Conservation (phyloP, 1,284 basidiomycete genomes). For the Hemileia vastatrix region DNA sequence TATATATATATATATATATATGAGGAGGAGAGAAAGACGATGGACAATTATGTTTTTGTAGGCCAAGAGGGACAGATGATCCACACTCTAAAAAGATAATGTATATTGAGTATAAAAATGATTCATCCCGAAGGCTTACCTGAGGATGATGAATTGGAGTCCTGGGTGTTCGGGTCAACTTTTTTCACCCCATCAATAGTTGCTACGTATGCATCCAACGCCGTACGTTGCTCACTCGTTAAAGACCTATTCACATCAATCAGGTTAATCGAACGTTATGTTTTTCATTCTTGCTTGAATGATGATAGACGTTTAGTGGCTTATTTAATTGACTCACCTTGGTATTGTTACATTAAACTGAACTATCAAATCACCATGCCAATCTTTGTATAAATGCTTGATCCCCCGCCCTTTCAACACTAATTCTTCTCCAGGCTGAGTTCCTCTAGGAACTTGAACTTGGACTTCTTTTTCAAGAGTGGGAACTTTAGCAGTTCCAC, state of each 20-base stretch:
- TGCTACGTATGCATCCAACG: slow-evolving; percentile 18
- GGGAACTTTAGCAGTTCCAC: slow-evolving; percentile 82
- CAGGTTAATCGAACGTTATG: neutral
- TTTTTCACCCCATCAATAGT: slow-evolving; percentile 2
- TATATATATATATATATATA: too few relatives aligned
- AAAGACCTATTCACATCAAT: slow-evolving; percentile 3
- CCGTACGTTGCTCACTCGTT: slow-evolving; percentile 10
- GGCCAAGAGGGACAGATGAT: too few relatives aligned
- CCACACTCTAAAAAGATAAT: too few relatives aligned
- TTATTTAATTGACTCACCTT: slow-evolving; percentile 53
- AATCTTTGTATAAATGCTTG: slow-evolving; percentile 48
- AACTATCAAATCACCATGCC: slow-evolving; percentile 75
- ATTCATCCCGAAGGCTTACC: too few relatives aligned
- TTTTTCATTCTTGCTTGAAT: neutral
- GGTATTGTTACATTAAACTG: slow-evolving; percentile 81
- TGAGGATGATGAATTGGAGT: neutral
- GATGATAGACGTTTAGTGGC: neutral
- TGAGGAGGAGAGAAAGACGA: too few relatives aligned
- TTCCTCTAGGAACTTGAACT: slow-evolving; percentile 82
- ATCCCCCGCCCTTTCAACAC: slow-evolving; percentile 83
- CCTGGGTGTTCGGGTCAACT: too few relatives aligned
- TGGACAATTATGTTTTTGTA: too few relatives aligned
- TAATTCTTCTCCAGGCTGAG: slow-evolving; percentile 95
- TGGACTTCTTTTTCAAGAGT: slow-evolving; percentile 94
- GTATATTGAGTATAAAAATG: too few relatives aligned